These are phyloP conservation scores for Theobroma grandiflorum DNA, from an alignment of 441 rosid species.

Conservation along the genomic window DNA sequence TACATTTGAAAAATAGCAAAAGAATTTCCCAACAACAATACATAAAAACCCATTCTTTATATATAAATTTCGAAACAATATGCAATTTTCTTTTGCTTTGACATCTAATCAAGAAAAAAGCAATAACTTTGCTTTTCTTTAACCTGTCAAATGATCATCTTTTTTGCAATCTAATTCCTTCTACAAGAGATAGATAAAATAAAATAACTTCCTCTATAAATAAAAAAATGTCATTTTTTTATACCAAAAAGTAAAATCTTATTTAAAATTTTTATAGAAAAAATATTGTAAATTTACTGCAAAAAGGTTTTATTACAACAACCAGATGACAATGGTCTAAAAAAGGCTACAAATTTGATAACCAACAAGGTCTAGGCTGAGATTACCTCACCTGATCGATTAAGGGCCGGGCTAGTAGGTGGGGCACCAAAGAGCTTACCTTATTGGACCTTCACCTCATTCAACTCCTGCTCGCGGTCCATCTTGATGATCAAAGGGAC, in stretches of 20 bases:
- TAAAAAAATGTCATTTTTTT: too few species aligned
- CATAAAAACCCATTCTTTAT: too few species aligned
- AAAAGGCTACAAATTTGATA: constrained; percentile 11
- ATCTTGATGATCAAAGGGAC: constrained; percentile 75
- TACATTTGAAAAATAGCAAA: too few species aligned
- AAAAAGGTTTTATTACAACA: constrained; percentile 69
- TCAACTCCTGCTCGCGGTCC: constrained; percentile 79
- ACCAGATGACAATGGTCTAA: constrained; percentile 63
- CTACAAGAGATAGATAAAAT: too few species aligned
- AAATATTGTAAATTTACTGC: constrained; percentile 21
- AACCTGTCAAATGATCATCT: too few species aligned
- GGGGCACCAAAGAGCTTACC: constrained; percentile 77
- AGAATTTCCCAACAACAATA: too few species aligned
- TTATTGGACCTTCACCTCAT: constrained; percentile 74
- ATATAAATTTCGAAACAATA: too few species aligned
- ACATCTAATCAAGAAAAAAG: too few species aligned
- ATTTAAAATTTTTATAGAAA: neutral
- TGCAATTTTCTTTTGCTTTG: too few species aligned
- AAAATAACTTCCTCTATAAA: too few species aligned
- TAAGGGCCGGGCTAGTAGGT: constrained; percentile 38
- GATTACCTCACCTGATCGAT: neutral
- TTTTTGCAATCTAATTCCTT: too few species aligned
- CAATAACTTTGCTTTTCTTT: too few species aligned
- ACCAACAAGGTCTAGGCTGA: neutral
- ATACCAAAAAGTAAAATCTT: neutral